A percentile compares a stretch with the other conserved stretches of the same genome.
These are phyloP conservation scores for Alternaria burnsii DNA, from an alignment of 2,329 filamentous ascomycete species.

Conservation along the genomic window DNA sequence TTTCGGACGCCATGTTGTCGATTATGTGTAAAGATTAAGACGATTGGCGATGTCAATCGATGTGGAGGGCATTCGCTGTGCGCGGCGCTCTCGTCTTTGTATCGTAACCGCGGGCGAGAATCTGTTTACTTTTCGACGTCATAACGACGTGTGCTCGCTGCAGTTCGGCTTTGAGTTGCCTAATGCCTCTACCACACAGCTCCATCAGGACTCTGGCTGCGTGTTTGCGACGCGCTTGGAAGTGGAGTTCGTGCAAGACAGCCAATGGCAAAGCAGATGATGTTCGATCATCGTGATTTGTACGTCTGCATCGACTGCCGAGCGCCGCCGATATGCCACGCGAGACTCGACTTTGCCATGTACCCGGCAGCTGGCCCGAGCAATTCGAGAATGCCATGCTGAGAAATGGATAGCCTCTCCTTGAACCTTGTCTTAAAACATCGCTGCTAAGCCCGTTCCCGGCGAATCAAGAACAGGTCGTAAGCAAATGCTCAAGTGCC, in stretches of 20 bases:
- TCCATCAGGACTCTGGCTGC: slow-evolving; percentile 19
- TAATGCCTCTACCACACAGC: slow-evolving; percentile 20
- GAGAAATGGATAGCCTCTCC: slow-evolving; percentile 26
- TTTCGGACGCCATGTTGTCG: slow-evolving; percentile 42
- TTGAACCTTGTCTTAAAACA: not conserved
- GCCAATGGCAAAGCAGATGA: slow-evolving; percentile 26
- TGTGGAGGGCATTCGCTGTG: not conserved
- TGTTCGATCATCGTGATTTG: slow-evolving; percentile 21
- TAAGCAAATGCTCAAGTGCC: not conserved
- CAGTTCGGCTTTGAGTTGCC: slow-evolving; percentile 17
- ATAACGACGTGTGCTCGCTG: slow-evolving; percentile 29
- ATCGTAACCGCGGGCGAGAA: slow-evolving; percentile 2
- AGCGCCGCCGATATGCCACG: slow-evolving; percentile 28
- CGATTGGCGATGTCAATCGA: slow-evolving; percentile 14
- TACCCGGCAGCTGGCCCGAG: slow-evolving; percentile 13
- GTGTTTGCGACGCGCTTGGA: slow-evolving; percentile 17
- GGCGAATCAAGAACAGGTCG: not conserved
- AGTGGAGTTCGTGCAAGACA: slow-evolving; percentile 6
- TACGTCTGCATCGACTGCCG: slow-evolving; percentile 27
- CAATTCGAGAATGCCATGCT: slow-evolving; percentile 38
- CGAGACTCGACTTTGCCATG: slow-evolving; percentile 33
- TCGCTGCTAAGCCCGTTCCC: not conserved
- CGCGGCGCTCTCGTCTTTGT: slow-evolving; percentile 15
- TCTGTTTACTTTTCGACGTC: slow-evolving; percentile 29
- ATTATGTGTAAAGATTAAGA: slow-evolving; percentile 6